Evolutionary conservation across 129 eudicot genomes (phyloP).

Genomic region (Silybum marianum): DNA sequence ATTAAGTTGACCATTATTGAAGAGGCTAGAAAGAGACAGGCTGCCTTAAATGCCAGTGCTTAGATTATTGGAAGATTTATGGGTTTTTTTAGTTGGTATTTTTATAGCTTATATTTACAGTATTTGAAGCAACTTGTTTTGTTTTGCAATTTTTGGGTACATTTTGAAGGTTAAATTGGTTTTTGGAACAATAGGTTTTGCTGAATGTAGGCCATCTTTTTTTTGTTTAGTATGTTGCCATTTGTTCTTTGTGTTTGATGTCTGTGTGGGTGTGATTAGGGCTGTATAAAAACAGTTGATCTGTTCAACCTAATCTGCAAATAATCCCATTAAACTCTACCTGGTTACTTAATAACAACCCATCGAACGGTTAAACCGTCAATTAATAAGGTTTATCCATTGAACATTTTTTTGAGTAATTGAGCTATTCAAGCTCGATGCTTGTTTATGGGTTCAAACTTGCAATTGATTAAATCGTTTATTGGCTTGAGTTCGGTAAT

Average conservation of each 20-base stretch:
- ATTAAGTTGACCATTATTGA: slow-evolving; percentile 57
- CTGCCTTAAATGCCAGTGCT: slow-evolving; percentile 38
- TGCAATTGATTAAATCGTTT: too few relatives aligned
- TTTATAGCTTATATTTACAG: not conserved
- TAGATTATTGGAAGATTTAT: not conserved
- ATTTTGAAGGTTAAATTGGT: not conserved
- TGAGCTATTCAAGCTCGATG: too few relatives aligned
- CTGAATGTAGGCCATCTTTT: not conserved
- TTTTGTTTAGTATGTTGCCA: not conserved
- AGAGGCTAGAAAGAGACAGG: slow-evolving; percentile 63
- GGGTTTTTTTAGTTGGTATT: not conserved
- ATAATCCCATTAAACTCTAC: too few relatives aligned
- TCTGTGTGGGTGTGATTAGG: not conserved
- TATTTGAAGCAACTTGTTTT: not conserved
- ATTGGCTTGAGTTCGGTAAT: too few relatives aligned
- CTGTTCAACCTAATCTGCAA: too few relatives aligned
- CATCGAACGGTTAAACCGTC: too few relatives aligned
- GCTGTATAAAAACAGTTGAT: too few relatives aligned
- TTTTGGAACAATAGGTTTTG: not conserved
- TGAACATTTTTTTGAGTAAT: too few relatives aligned
- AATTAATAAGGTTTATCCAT: too few relatives aligned
- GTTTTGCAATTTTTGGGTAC: not conserved
- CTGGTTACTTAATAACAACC: too few relatives aligned
- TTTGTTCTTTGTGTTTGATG: not conserved
- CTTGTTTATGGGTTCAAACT: too few relatives aligned